Conservation (phyloP, 371 early-diverging fungal genomes). For the Apophysomyces variabilis region DNA sequence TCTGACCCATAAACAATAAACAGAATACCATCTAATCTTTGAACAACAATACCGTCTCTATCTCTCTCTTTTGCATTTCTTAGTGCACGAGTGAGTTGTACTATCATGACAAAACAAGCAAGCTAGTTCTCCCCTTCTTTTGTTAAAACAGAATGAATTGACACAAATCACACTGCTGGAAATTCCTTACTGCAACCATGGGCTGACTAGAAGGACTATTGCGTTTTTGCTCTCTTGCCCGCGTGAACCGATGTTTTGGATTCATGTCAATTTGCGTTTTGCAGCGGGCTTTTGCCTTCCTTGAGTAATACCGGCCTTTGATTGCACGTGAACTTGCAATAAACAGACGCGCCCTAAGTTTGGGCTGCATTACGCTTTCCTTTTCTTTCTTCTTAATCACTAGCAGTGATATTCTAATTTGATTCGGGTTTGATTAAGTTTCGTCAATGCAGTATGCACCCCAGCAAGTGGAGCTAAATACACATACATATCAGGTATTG, state of each 20-base stretch:
- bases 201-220: neutral
- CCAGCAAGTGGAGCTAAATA: neutral
- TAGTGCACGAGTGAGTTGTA: no score
- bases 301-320: neutral
- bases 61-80: no score
- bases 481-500: neutral
- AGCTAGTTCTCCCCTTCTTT: no score
- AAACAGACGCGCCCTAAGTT: neutral
- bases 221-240: neutral
- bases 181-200: slow-evolving; percentile 9
- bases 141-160: no score
- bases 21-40: neutral
- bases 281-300: slow-evolving; percentile 12
- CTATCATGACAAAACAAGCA: no score
- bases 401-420: neutral
- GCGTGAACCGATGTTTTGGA: slow-evolving; percentile 3
- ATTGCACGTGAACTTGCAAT: slow-evolving; percentile 1
- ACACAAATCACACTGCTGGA: neutral
- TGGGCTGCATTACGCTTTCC: neutral
- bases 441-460: slow-evolving; percentile 9
- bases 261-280: slow-evolving; percentile 14
- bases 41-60: no score
- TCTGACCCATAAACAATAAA: slow-evolving; percentile 2
- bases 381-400: slow-evolving; percentile 13
- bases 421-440: no score